Evolutionary conservation across 2,329 filamentous ascomycete species (phyloP).

Genomic region (Cordyceps pruinosa): DNA sequence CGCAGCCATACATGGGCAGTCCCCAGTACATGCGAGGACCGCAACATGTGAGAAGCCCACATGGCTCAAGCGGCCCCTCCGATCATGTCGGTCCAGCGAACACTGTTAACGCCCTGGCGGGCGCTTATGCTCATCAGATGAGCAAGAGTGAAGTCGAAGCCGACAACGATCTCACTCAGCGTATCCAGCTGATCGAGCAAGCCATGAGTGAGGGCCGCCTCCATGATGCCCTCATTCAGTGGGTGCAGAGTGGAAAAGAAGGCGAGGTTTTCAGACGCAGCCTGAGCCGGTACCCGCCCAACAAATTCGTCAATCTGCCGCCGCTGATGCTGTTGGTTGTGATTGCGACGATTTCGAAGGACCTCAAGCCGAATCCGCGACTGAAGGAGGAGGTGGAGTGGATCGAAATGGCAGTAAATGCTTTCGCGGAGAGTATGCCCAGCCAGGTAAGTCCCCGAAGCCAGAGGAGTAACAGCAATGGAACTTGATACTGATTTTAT

Average conservation of each 20-base stretch:
- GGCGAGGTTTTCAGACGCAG: conserved; percentile 53
- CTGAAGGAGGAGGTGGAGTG: conserved; percentile 52
- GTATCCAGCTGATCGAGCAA: conserved; percentile 53
- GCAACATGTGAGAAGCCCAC: conserved; percentile 27
- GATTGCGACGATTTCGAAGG: conserved; percentile 55
- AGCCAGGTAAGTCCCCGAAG: conserved; percentile 42
- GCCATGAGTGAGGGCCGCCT: conserved; percentile 55
- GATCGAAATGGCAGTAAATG: conserved; percentile 53
- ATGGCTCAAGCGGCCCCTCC: conserved; percentile 25
- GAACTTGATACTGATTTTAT: neutral
- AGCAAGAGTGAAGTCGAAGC: conserved; percentile 29
- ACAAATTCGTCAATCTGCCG: conserved; percentile 47
- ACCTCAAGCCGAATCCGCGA: conserved; percentile 45
- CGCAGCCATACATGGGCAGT: conserved; percentile 28
- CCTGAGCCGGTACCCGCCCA: conserved; percentile 30
- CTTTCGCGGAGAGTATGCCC: conserved; percentile 42
- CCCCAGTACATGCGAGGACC: conserved; percentile 31
- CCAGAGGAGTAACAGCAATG: neutral
- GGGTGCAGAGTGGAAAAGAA: conserved; percentile 58
- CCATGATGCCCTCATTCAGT: conserved; percentile 58
- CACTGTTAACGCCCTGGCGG: conserved; percentile 28
- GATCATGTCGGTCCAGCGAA: conserved; percentile 27
- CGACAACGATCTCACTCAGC: conserved; percentile 46
- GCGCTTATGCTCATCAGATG: conserved; percentile 30
- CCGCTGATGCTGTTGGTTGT: conserved; percentile 58